A percentile compares a stretch with the other conserved stretches of the same genome.
Conservation (phyloP, 1,284 basidiomycete species). For the Cutaneotrichosporon mucoides region DNA sequence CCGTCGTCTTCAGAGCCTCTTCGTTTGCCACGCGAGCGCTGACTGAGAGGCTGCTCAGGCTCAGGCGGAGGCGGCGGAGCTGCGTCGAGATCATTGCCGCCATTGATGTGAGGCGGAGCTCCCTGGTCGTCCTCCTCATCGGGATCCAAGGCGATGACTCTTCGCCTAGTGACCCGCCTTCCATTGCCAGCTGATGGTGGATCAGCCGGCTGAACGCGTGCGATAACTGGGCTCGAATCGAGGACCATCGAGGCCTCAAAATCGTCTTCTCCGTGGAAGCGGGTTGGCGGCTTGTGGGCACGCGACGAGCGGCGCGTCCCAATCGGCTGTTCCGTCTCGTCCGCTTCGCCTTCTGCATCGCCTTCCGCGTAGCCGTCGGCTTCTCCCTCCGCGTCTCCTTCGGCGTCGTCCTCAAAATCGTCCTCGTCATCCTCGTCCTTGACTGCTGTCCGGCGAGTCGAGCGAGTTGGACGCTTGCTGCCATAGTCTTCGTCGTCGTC, state of each 20-base stretch:
- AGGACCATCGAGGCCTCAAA: conserved; percentile 28
- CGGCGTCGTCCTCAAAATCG: conserved; percentile 12
- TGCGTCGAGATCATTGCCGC: background rate
- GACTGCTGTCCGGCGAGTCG: too few species aligned
- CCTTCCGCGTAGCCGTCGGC: conserved; percentile 18
- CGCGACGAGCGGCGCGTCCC: conserved; percentile 38
- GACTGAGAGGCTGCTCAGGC: conserved; percentile 1
- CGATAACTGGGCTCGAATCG: conserved; percentile 15
- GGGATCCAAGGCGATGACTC: conserved; percentile 22
- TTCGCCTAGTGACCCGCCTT: conserved; percentile 24
- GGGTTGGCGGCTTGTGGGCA: conserved; percentile 52
- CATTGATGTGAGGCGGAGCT: conserved; percentile 5
- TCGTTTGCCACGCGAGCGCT: conserved; percentile 12
- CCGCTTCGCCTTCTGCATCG: conserved; percentile 11
- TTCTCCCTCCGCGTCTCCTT: conserved; percentile 18
- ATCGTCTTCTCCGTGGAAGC: conserved; percentile 30
- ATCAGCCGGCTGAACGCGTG: background rate
- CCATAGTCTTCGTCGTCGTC: conserved; percentile 24
- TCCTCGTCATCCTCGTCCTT: conserved; percentile 19
- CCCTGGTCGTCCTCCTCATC: conserved; percentile 39
- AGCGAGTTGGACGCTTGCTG: too few species aligned
- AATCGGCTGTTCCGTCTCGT: conserved; percentile 3
- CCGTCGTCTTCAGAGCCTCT: conserved; percentile 28
- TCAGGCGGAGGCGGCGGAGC: background rate
- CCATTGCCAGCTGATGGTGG: background rate